These are phyloP conservation scores for Kazachstania sp. DNA, from an alignment of 1,139 yeast species.

Conservation along the genomic window DNA sequence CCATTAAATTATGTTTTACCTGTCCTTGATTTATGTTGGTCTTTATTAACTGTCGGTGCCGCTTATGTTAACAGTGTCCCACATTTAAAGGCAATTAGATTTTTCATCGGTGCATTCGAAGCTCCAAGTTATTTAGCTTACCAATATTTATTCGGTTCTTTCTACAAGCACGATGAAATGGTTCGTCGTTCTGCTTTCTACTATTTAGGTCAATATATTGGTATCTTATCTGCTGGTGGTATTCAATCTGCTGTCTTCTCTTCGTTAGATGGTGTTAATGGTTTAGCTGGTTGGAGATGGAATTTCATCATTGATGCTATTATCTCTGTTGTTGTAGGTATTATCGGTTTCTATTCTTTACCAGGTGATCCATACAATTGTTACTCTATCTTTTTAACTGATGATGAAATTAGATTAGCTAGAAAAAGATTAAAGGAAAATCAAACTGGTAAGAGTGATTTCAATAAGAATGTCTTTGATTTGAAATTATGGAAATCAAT, in stretches of 20 bases:
- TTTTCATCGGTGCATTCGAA: constrained; percentile 52
- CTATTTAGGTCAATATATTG: constrained; percentile 53
- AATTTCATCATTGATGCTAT: constrained; percentile 61
- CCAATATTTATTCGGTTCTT: constrained; percentile 54
- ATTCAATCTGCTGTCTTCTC: constrained; percentile 53
- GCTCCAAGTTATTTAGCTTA: constrained; percentile 52
- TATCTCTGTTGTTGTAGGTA: constrained; percentile 50
- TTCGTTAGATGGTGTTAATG: constrained; percentile 38
- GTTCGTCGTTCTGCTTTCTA: constrained; percentile 54
- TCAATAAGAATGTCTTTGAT: constrained; percentile 31
- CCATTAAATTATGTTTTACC: constrained; percentile 53
- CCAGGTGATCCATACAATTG: constrained; percentile 66
- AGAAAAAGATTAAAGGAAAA: constrained; percentile 43
- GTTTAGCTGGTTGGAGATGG: constrained; percentile 66
- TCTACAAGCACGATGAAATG: constrained; percentile 53
- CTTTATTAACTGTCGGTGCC: constrained; percentile 28
- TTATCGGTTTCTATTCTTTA: constrained; percentile 50
- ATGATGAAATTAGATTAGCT: constrained; percentile 52
- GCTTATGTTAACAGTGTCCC: constrained; percentile 20
- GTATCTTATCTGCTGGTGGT: constrained; percentile 54
- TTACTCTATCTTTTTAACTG: constrained; percentile 45
- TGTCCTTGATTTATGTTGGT: constrained; percentile 33
- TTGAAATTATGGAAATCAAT: constrained; percentile 41
- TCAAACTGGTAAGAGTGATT: constrained; percentile 27
- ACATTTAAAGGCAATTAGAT: constrained; percentile 27